phyloP scores from a whole-genome alignment of 441 rosid genomes.

The Arabidopsis lyrata region DNA sequence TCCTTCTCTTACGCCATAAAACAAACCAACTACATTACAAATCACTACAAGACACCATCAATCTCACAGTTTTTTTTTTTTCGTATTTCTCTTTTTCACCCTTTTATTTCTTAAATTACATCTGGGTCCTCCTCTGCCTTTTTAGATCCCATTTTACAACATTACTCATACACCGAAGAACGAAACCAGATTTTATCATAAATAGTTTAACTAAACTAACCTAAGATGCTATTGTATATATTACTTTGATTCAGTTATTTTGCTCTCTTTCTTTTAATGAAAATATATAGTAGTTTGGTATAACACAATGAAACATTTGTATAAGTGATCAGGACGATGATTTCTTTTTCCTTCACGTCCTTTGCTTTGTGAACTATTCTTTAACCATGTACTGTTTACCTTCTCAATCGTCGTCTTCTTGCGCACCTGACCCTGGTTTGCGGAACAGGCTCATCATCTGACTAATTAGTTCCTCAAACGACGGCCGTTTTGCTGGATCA shows the following conservation, averaged over 20 bases:
- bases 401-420: constrained; percentile 41
- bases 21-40: constrained; percentile 37
- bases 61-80: constrained; percentile 15
- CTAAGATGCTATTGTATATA: background rate
- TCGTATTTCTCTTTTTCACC: constrained; percentile 20
- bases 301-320: constrained; percentile 19
- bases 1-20: constrained; percentile 22
- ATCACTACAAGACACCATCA: constrained; percentile 32
- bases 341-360: constrained; percentile 7
- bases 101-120: constrained; percentile 2
- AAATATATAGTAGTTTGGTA: background rate
- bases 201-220: background rate
- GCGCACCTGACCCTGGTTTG: constrained; percentile 39
- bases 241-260: constrained; percentile 2
- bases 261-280: background rate
- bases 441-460: constrained; percentile 58
- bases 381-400: constrained; percentile 3
- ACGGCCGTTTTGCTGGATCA: constrained; percentile 71
- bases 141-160: background rate
- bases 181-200: background rate
- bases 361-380: constrained; percentile 21
- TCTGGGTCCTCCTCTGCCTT: background rate
- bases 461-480: constrained; percentile 72
- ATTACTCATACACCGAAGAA: background rate
- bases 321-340: background rate